Base-by-base conservation (phyloP, 2,329 filamentous ascomycete species). In the Trichoderma citrinoviride region DNA sequence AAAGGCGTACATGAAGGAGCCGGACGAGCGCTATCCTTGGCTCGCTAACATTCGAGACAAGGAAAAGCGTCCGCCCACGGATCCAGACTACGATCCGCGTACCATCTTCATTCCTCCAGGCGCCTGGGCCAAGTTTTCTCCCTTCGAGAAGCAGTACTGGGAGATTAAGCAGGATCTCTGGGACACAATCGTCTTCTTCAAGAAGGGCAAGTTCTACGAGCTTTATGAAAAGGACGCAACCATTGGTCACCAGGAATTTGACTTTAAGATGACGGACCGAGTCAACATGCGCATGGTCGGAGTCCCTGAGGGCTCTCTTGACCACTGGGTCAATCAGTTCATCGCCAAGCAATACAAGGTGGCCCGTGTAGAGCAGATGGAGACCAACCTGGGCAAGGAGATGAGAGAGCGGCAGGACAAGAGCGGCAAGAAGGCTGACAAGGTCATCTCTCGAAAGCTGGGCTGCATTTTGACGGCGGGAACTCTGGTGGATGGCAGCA, bases 211-310 rank as follows among this genome's bases (percentile, higher is more conserved):
- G 73, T 99, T 99, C 77, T 99, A 97, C 74, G 95, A 99, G 75
- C 83, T 99, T 0, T 99, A 98, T 73, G 95, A 99, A 76, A 97
- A 97, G 67, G 95, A 99, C 77, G 95, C 95, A 5, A 97, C 94
- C 0, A 89, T 98, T 64, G 95, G 95, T 5, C 93, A 99, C 74
- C 95, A 98, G 75, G 83, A 97, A 17, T 99, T 99, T 71, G 95
- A 99, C 76, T 84, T 99, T 64, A 99, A 99, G 79, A 89, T 99
- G 74, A 99, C 95, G 0, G 95, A 99, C 72, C 87, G 95, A 62
- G 95, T 99, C 75, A 99, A 99, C 76, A 99, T 99, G 95, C 91
- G 94, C 70, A 99, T 99, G 95, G 95, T 98, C 2, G 95, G 95
- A 67, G 95, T 99, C 0, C 95, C 95, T 0, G 95, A 99, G 76